Conservation (phyloP, 208 protist genomes). For the Leishmania guyanensis region DNA sequence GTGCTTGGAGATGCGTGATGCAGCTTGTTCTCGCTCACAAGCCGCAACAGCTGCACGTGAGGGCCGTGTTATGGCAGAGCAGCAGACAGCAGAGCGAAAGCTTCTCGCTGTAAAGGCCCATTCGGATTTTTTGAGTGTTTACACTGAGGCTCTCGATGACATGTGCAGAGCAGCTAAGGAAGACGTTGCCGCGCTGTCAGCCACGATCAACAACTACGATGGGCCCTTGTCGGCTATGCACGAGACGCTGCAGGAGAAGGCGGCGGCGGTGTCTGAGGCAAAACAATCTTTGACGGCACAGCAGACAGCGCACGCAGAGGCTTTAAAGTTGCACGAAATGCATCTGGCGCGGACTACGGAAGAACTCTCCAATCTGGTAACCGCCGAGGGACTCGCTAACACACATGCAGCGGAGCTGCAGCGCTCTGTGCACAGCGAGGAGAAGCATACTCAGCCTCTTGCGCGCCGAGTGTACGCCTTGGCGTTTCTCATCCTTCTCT, state of each 20-base stretch:
- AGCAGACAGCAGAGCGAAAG: background rate
- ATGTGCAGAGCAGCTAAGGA: constrained; percentile 5
- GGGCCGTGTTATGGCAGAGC: background rate
- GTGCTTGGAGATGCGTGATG: background rate
- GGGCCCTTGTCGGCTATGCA: constrained; percentile 1
- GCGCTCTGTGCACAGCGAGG: background rate
- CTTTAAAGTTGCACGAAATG: background rate
- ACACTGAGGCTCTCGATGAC: background rate
- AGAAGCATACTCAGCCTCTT: background rate
- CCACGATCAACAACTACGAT: constrained; percentile 12
- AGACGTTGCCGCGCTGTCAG: constrained; percentile 21
- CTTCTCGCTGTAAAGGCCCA: background rate
- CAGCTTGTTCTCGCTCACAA: background rate
- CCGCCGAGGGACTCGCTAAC: background rate
- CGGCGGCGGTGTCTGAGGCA: background rate
- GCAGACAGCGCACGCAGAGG: background rate
- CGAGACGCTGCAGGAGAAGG: background rate
- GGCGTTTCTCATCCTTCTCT: constrained; percentile 1
- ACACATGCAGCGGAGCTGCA: constrained; percentile 1
- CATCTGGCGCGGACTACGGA: background rate
- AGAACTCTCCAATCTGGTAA: background rate
- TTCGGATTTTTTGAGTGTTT: background rate
- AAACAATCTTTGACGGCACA: background rate
- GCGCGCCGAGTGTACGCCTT: constrained; percentile 6
- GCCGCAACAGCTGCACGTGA: background rate